Percentiles rank a stretch among this genome's conserved stretches.
Conservation (phyloP, 345 rosid species). For the Euphorbia tirucalli region DNA sequence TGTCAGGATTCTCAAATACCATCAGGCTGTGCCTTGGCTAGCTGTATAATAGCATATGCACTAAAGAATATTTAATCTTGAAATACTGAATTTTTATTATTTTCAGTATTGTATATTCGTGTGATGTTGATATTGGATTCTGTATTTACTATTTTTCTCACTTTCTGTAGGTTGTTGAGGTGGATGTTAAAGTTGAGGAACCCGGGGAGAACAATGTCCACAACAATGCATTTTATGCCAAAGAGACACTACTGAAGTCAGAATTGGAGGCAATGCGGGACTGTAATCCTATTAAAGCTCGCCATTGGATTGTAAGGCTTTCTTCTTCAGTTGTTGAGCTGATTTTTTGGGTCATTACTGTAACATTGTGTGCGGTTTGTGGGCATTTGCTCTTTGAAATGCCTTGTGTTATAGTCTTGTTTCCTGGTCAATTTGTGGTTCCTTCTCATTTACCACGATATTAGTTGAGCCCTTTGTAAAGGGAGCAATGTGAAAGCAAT, state of each 20-base stretch:
- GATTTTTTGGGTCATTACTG: not conserved
- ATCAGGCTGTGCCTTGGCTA: not conserved
- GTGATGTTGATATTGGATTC: not conserved
- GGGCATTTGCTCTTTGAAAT: not conserved
- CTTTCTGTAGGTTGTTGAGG: conserved; percentile 71
- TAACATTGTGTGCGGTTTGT: not conserved
- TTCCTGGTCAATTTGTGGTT: not conserved
- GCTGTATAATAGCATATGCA: not conserved
- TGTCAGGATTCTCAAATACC: not conserved
- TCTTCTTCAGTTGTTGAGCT: not conserved
- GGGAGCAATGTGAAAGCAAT: not conserved
- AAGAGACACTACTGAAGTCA: conserved; percentile 67
- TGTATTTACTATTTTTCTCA: not conserved
- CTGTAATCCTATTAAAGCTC: conserved; percentile 72
- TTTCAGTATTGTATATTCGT: not conserved
- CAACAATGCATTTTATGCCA: conserved; percentile 85
- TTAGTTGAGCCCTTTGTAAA: not conserved
- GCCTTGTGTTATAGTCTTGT: not conserved
- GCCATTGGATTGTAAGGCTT: conserved; percentile 86
- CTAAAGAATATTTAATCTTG: not conserved
- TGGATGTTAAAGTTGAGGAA: conserved; percentile 66
- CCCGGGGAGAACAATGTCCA: conserved; percentile 82
- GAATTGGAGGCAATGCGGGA: conserved; percentile 83
- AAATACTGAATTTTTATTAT: not conserved
- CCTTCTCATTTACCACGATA: not conserved